Evolutionary conservation across 129 eudicot species (phyloP).

Genomic region (Flaveria ramosissima): DNA sequence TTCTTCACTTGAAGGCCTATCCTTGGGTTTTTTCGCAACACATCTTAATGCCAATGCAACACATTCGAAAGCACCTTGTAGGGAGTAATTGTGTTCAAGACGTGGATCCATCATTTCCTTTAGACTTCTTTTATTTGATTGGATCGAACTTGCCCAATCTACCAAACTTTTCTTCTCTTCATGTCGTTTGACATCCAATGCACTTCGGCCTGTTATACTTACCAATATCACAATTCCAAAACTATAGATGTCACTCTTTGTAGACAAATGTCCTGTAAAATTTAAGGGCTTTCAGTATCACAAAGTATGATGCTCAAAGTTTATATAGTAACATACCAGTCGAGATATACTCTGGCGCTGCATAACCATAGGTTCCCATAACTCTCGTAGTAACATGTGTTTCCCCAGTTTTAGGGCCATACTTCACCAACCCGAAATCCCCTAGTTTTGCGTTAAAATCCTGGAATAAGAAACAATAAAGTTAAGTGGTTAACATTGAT

Average conservation of each 20-base stretch:
- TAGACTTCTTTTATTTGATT: constrained; percentile 13
- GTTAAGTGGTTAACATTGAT: neutral
- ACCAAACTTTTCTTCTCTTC: constrained; percentile 3
- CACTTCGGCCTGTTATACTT: constrained; percentile 31
- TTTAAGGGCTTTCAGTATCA: neutral
- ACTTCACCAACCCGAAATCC: constrained; percentile 31
- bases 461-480: constrained; percentile 16
- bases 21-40: constrained; percentile 7
- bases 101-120: constrained; percentile 35
- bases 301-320: neutral
- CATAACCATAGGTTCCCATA: constrained; percentile 20
- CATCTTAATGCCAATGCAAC: constrained; percentile 34
- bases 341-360: constrained; percentile 17
- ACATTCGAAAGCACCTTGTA: constrained; percentile 11
- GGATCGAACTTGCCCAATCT: constrained; percentile 22
- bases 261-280: constrained; percentile 32
- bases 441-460: constrained; percentile 41
- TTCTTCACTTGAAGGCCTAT: constrained; percentile 40
- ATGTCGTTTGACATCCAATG: constrained; percentile 16
- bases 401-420: constrained; percentile 24
- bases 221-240: constrained; percentile 49
- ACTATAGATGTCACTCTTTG: constrained; percentile 44
- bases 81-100: constrained; percentile 23
- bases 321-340: constrained; percentile 28
- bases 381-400: constrained; percentile 36